Conservation (phyloP, 2,329 filamentous ascomycete species). For the Nigrograna mackinnonii region DNA sequence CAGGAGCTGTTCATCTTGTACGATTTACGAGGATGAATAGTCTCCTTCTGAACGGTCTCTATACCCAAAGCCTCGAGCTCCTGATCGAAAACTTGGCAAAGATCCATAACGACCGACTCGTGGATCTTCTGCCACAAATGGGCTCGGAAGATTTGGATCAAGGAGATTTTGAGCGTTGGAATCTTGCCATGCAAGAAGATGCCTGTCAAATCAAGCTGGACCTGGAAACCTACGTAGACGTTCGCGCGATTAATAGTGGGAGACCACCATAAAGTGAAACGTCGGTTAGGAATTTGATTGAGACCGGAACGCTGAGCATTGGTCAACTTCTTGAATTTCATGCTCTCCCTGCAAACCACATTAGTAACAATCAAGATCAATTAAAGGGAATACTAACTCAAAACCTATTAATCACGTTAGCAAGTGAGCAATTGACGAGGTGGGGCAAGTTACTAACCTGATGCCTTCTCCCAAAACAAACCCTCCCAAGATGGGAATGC, state of each 20-base stretch:
- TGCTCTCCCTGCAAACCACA: conserved; percentile 52
- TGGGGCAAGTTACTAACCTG: conserved; percentile 29
- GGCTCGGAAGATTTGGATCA: conserved; percentile 98
- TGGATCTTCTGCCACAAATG: conserved; percentile 99
- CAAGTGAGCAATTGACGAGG: not conserved
- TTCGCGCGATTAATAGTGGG: conserved; percentile 90
- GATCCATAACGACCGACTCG: conserved; percentile 97
- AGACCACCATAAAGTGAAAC: conserved; percentile 98
- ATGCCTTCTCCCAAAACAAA: conserved; percentile 81
- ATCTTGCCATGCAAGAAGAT: conserved; percentile 99
- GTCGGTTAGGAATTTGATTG: conserved; percentile 97
- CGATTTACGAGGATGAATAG: conserved; percentile 97
- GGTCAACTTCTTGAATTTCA: conserved; percentile 99
- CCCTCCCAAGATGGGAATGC: conserved; percentile 98
- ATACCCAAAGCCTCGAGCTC: conserved; percentile 95
- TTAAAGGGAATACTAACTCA: too few species aligned
- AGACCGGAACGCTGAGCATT: conserved; percentile 96
- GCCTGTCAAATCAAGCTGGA: conserved; percentile 94
- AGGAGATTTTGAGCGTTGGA: conserved; percentile 93
- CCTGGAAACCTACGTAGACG: conserved; percentile 99
- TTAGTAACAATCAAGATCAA: not conserved
- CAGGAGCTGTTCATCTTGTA: conserved; percentile 99
- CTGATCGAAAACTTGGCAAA: conserved; percentile 98
- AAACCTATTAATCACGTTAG: too few species aligned
- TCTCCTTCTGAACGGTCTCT: conserved; percentile 98